Percentiles rank a stretch among this genome's conserved stretches.
Conservation (phyloP, 306 rosid genomes). For the Vigna nakashimae region DNA sequence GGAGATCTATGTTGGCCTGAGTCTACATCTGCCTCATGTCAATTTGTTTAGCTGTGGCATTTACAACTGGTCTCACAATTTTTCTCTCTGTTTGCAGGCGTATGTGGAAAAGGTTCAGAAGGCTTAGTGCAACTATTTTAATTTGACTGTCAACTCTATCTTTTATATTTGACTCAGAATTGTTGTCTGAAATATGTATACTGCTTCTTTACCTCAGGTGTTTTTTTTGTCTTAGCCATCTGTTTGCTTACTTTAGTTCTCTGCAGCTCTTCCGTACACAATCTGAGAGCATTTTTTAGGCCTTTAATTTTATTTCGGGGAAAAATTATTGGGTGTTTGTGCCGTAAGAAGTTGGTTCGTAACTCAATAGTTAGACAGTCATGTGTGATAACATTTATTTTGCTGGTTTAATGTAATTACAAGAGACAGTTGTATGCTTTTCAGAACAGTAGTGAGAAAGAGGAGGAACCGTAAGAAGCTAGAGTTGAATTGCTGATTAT, state of each 20-base stretch:
- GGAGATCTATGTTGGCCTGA: conserved; percentile 33
- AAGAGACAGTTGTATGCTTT: conserved; percentile 10
- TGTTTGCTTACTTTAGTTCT: conserved; percentile 39
- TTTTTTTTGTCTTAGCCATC: conserved; percentile 27
- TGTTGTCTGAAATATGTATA: conserved; percentile 37
- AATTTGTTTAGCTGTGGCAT: conserved; percentile 20
- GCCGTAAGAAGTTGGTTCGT: conserved; percentile 9
- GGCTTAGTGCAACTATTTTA: conserved; percentile 45
- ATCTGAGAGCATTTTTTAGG: conserved; percentile 15
- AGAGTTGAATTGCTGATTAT: neutral
- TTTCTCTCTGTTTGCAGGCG: conserved; percentile 62
- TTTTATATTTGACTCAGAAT: conserved; percentile 18
- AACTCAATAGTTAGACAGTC: conserved; percentile 15
- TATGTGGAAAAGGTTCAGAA: conserved; percentile 75
- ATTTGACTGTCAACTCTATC: conserved; percentile 28
- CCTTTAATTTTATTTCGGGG: neutral
- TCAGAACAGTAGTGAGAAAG: conserved; percentile 8
- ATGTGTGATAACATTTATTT: conserved; percentile 14
- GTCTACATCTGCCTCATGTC: conserved; percentile 26
- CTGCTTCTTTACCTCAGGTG: conserved; percentile 27
- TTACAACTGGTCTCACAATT: conserved; percentile 3
- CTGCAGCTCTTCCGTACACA: conserved; percentile 36
- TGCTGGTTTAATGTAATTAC: conserved; percentile 22
- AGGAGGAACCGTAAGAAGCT: neutral
- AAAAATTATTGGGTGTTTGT: conserved; percentile 15